Base-by-base conservation (phyloP, 1,284 basidiomycete genomes). In the Rhodotorula sp. region DNA sequence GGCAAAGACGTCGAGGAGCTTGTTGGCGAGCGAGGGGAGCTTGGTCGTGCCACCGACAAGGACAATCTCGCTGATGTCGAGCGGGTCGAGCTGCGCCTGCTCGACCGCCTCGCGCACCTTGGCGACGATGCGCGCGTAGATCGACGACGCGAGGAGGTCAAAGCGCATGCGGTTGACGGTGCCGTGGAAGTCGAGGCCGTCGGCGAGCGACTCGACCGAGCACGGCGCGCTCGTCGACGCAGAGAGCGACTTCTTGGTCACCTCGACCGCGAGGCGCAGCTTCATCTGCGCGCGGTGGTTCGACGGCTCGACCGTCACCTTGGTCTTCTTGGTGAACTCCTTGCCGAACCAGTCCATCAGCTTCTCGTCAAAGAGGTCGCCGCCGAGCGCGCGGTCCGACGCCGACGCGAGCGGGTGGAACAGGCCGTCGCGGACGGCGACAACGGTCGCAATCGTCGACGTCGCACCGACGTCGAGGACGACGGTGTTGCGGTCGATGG, bases 291-390 rank as follows among this genome's bases (percentile, higher is more conserved):
- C 93, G 34, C 97, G 91, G 80, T 89, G 87, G 82, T 95, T 78
- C 74, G 78, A 70, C 27, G 88, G 72, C 21, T 86, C 83, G 53
- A 97, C 85, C 0, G 89, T 84, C 41, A 88, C 87, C 83, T 95
- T 95, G 53, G 90, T 94, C 86, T 98, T 99, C 83, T 98, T 98
- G 66, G 92, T 92, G 82, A 99, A 99, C 79, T 99, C 96, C 81
- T 95, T 91, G 66, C 92, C 89, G 82, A 99, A 97, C 85, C 91
- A 92, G 72, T 90, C 89, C 84, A 97, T 88, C 56, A 98, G 86
- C 77, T 89, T 88, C 68, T 88, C 86, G 82, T 95, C 93, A 74
- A 86, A 84, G 70, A 84, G 81, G 64, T 84, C 81, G 59, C 86
- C 86, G 72, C 86, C 86, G 55, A 87, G 81, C 70, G 81, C 81